Percentiles rank a stretch among this genome's conserved stretches.
phyloP scores from a whole-genome alignment of 768 basidiomycete genomes.

The Podaxis carcinomalis region DNA sequence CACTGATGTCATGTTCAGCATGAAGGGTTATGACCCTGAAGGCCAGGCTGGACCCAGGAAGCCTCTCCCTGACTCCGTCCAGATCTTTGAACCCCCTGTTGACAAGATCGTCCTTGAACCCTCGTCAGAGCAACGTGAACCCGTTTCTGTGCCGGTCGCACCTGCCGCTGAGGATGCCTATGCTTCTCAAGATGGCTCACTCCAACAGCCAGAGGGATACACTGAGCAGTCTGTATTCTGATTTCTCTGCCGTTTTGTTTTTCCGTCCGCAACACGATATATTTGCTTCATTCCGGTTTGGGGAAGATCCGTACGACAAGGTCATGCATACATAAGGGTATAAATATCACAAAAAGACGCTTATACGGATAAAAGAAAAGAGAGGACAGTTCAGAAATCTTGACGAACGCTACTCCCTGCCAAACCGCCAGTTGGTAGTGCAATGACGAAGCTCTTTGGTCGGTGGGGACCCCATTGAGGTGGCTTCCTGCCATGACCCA shows the following conservation, averaged over 20 bases:
- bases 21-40: slow-evolving; percentile 95
- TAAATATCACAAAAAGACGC: not conserved
- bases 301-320: not conserved
- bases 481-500: slow-evolving; percentile 22
- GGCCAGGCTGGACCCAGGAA: slow-evolving; percentile 86
- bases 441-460: slow-evolving; percentile 29
- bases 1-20: slow-evolving; percentile 44
- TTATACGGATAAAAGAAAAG: not conserved
- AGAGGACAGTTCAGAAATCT: slow-evolving; percentile 8
- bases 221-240: slow-evolving; percentile 57
- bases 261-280: slow-evolving; percentile 1
- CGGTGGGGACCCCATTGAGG: slow-evolving; percentile 21
- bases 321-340: not conserved
- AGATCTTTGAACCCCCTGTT: slow-evolving; percentile 82
- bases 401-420: slow-evolving; percentile 46
- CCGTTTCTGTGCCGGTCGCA: slow-evolving; percentile 45
- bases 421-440: slow-evolving; percentile 41
- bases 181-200: slow-evolving; percentile 37
- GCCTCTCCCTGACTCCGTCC: slow-evolving; percentile 93
- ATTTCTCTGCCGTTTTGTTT: slow-evolving; percentile 23
- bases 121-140: slow-evolving; percentile 84
- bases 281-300: not conserved
- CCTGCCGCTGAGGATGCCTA: slow-evolving; percentile 52
- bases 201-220: slow-evolving; percentile 37
- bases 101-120: slow-evolving; percentile 91